phyloP scores from a whole-genome alignment of 1,284 basidiomycete species.

The Chondrostereum purpureum region DNA sequence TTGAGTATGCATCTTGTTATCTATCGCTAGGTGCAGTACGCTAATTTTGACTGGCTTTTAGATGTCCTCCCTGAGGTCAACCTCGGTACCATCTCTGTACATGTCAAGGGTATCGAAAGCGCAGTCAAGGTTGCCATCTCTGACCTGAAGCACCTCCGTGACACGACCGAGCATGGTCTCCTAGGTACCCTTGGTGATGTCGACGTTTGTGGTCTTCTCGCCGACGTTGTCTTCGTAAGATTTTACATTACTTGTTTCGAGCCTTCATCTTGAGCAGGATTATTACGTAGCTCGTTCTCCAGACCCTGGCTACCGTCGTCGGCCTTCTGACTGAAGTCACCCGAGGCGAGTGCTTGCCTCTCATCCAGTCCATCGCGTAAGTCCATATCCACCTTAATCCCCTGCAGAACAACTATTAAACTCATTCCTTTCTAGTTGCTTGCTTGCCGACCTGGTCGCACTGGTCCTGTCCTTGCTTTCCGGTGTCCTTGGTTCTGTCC shows the following conservation, averaged over 20 bases:
- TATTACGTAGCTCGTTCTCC: background rate
- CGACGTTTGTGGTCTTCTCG: background rate
- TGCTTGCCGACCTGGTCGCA: background rate
- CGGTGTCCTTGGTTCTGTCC: background rate
- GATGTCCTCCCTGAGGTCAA: background rate
- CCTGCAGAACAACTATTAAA: too few species aligned
- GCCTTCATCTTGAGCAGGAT: too few species aligned
- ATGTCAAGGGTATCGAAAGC: background rate
- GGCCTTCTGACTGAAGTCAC: background rate
- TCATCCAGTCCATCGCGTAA: background rate
- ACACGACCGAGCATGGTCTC: background rate
- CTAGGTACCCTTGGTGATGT: background rate
- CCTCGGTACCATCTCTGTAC: background rate
- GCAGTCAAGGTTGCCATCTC: background rate
- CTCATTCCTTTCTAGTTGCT: background rate
- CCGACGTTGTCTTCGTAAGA: background rate
- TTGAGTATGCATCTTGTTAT: background rate
- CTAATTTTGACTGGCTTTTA: too few species aligned
- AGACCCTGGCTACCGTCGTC: background rate
- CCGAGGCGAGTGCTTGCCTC: background rate
- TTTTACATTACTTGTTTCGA: too few species aligned
- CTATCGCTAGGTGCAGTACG: background rate
- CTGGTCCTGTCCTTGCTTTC: background rate
- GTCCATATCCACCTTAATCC: too few species aligned
- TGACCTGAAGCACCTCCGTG: background rate